Evolutionary conservation across 2,329 filamentous ascomycete species (phyloP).

Genomic region (Colletotrichum sp.): DNA sequence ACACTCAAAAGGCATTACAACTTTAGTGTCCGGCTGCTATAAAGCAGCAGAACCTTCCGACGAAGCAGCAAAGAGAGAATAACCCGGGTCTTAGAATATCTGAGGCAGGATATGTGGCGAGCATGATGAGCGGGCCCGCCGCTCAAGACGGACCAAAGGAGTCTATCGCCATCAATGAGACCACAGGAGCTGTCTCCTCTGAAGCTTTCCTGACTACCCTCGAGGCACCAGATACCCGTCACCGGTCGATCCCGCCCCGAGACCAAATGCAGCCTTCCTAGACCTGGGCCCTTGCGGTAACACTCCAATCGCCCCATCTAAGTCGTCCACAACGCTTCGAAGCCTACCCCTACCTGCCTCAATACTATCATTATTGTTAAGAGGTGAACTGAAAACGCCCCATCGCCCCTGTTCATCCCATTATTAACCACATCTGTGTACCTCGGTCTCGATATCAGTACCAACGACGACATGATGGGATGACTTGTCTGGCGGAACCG

Average conservation of each 20-base stretch:
- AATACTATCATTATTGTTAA: not conserved
- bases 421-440: fast-evolving
- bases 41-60: too few relatives aligned
- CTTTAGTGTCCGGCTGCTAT: too few relatives aligned
- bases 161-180: too few relatives aligned
- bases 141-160: too few relatives aligned
- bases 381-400: fast-evolving
- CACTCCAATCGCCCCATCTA: not conserved
- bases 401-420: fast-evolving
- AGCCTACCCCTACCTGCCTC: not conserved
- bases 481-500: fast-evolving
- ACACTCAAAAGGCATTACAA: too few relatives aligned
- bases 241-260: not conserved
- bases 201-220: fast-evolving
- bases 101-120: too few relatives aligned
- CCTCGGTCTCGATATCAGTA: not conserved
- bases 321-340: not conserved
- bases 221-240: not conserved
- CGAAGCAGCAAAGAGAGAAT: too few relatives aligned
- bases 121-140: too few relatives aligned
- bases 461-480: not conserved
- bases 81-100: too few relatives aligned
- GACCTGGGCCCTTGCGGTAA: not conserved
- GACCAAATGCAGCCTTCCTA: not conserved
- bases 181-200: not conserved